Base-by-base conservation (phyloP, 1,284 basidiomycete genomes). In the Heterobasidion parviporum region DNA sequence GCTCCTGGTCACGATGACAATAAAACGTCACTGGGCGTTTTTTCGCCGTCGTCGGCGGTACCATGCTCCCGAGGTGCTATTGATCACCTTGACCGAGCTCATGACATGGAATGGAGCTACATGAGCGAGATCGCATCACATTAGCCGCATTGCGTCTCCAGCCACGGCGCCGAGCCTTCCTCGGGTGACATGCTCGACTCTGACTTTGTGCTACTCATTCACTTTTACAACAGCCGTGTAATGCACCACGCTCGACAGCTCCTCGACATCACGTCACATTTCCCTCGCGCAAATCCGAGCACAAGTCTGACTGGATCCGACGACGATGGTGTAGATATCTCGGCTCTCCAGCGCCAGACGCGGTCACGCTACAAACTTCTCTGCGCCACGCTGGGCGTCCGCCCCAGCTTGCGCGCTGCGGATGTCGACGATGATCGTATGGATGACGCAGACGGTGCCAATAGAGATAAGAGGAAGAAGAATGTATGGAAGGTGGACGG, bases 331-430 rank as follows among this genome's bases (percentile, higher is more conserved):
- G 62, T 92, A 33, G 91, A 94, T 66, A 81, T 93, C 50, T 72
- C 83, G 9, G 82, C 81, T 55, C 80, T 94, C 26, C 81, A 96
- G 57, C 82, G 85, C 45, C 85, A 89, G 61, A 95, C 97, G 59
- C 83, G 93, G 35, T 92, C 94, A 3, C 81, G 91, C 62, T 97
- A 98, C 72, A 89, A 89, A 63, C 79, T 86, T 0, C 80, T 94
- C 18, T 98, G 94, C 64, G 84, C 93, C 0, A 81, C 82, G 0
- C 74, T 98, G n/a, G 89, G 90, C 38, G 77, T 92, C 8, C 75
- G 83, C 38, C 86, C 92, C 1, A 79, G 79, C 36, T 58, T 87
- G 33, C 73, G 78, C 18, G 49, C 46, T 16, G 74, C 76, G 16
- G 66, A 68, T 8, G 67, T 35, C n/a, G 49, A 9, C 14, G 46